These are phyloP conservation scores for Nidula niveotomentosa DNA, from an alignment of 1,284 basidiomycete genomes.

Conservation along the genomic window DNA sequence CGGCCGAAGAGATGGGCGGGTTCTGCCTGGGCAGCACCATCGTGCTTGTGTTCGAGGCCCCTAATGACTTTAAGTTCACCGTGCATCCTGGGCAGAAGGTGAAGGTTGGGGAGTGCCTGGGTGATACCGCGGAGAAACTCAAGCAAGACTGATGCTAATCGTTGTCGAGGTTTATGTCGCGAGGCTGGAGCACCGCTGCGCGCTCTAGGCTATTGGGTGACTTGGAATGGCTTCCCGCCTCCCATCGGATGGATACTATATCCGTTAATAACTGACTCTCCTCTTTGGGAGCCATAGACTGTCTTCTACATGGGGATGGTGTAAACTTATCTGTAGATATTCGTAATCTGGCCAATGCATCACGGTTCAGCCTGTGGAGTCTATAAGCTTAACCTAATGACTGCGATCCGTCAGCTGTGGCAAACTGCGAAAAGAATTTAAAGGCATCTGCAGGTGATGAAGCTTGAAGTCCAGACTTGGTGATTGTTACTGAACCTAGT, in stretches of 20 bases:
- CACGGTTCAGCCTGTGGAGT: conserved; percentile 5
- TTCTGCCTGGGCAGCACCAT: conserved; percentile 96
- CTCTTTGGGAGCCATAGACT: background rate
- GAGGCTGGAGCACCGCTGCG: too few species aligned
- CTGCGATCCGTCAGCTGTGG: background rate
- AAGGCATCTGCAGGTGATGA: too few species aligned
- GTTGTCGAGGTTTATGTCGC: too few species aligned
- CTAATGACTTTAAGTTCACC: conserved; percentile 78
- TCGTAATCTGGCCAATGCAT: conserved; percentile 3
- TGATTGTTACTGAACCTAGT: too few species aligned
- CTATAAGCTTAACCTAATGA: conserved; percentile 4
- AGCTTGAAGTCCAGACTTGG: too few species aligned
- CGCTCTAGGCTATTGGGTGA: background rate
- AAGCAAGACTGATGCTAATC: conserved; percentile 16
- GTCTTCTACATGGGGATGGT: background rate
- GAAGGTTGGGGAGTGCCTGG: conserved; percentile 81
- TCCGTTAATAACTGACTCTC: background rate
- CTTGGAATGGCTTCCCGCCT: too few species aligned
- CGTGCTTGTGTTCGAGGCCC: conserved; percentile 97
- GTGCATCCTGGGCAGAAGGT: conserved; percentile 86
- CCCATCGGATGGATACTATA: too few species aligned
- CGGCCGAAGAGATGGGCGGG: conserved; percentile 96
- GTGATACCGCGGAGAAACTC: conserved; percentile 36
- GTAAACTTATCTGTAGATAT: background rate
- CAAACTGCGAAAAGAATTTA: too few species aligned